phyloP scores from a whole-genome alignment of 306 rosid genomes.

The Lathyrus oleraceus region DNA sequence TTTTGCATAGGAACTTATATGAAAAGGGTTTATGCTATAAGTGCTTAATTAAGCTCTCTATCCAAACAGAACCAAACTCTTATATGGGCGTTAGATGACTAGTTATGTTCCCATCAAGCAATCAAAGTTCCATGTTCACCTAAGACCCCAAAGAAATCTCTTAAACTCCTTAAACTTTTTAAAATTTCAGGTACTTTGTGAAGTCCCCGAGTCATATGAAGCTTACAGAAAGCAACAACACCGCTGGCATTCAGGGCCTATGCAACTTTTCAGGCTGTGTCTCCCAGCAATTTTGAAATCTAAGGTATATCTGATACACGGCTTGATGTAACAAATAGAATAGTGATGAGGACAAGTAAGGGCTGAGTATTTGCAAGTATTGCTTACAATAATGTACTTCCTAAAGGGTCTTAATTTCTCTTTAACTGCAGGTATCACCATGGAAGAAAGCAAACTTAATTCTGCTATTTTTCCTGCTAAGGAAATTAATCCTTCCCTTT shows the following conservation, averaged over 20 bases:
- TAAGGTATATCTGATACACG: slow-evolving; percentile 54
- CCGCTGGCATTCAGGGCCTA: slow-evolving; percentile 99
- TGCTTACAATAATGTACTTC: slow-evolving; percentile 6
- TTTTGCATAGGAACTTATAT: background rate
- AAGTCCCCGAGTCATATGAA: slow-evolving; percentile 95
- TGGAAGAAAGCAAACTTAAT: slow-evolving; percentile 90
- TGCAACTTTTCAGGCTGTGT: slow-evolving; percentile 91
- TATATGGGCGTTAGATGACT: background rate
- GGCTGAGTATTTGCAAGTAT: slow-evolving; percentile 16
- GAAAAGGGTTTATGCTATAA: background rate
- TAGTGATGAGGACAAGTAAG: slow-evolving; percentile 23
- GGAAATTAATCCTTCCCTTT: slow-evolving; percentile 92
- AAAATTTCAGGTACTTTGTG: slow-evolving; percentile 75
- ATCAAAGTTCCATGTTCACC: background rate
- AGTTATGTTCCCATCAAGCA: background rate
- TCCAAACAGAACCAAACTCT: background rate
- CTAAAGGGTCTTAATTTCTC: slow-evolving; percentile 31
- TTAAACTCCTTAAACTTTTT: slow-evolving; percentile 13
- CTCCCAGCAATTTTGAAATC: slow-evolving; percentile 82
- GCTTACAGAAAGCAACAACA: slow-evolving; percentile 97
- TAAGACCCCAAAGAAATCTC: slow-evolving; percentile 1
- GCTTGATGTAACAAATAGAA: slow-evolving; percentile 28
- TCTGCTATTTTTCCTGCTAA: slow-evolving; percentile 76
- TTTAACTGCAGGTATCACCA: slow-evolving; percentile 69
- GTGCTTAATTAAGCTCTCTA: too few species aligned